Evolutionary conservation across 352 stramenopile genomes (phyloP).

Genomic region (Phytophthora boehmeriae): DNA sequence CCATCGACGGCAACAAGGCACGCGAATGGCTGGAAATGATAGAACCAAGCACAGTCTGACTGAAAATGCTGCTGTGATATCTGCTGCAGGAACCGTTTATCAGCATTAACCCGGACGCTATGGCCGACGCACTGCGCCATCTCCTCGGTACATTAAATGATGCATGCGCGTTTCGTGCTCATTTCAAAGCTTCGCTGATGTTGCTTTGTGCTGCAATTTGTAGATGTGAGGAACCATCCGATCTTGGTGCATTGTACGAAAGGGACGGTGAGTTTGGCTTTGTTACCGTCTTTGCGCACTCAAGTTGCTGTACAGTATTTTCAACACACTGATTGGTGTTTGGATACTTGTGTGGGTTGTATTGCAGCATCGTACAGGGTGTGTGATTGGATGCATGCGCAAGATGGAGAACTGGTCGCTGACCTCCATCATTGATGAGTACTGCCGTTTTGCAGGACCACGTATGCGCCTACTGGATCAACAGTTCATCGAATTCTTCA

Average conservation of each 20-base stretch:
- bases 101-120: conserved; percentile 83
- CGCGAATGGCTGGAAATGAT: not conserved
- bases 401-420: conserved; percentile 90
- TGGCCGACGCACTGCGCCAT: conserved; percentile 78
- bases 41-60: not conserved
- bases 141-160: conserved; percentile 60
- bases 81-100: conserved; percentile 89
- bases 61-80: not conserved
- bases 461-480: conserved; percentile 88
- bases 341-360: not conserved
- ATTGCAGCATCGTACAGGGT: conserved; percentile 77
- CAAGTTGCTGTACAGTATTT: not conserved
- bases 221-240: conserved; percentile 86
- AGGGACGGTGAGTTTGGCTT: conserved; percentile 77
- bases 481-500: conserved; percentile 92
- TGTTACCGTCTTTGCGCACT: not conserved
- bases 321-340: no score
- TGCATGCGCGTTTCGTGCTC: no score
- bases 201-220: not conserved
- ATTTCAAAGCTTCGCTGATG: conserved; percentile 7
- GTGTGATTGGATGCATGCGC: conserved; percentile 85
- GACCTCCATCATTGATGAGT: conserved; percentile 89
- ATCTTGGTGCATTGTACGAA: conserved; percentile 91
- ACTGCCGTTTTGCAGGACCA: conserved; percentile 83
- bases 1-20: conserved; percentile 91